These are phyloP conservation scores for Phytophthora pinifolia DNA, from an alignment of 352 stramenopile genomes.

Conservation along the genomic window DNA sequence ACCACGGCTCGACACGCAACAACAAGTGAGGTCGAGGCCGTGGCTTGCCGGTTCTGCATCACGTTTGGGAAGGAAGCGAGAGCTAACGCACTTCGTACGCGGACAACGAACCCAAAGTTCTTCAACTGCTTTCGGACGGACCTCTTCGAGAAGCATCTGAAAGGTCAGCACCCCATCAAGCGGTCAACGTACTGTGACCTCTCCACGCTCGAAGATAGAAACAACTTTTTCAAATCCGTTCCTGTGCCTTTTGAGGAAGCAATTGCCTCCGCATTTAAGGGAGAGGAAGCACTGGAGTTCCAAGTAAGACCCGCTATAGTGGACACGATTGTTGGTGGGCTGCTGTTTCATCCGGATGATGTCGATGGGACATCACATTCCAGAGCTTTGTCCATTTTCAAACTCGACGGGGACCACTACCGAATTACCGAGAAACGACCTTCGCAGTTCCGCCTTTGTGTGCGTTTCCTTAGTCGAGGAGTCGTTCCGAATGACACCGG, in stretches of 20 bases:
- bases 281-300: not conserved
- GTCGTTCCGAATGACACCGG: slow-evolving; percentile 15
- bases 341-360: slow-evolving; percentile 3
- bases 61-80: too few relatives aligned
- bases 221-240: not conserved
- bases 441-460: slow-evolving; percentile 14
- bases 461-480: slow-evolving; percentile 14
- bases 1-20: too few relatives aligned
- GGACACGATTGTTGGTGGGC: not conserved
- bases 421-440: slow-evolving; percentile 11
- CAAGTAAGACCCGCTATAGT: not conserved
- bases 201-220: too few relatives aligned
- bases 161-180: too few relatives aligned
- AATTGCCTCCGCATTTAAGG: not conserved
- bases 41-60: too few relatives aligned
- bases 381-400: not conserved
- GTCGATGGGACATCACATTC: not conserved
- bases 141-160: too few relatives aligned
- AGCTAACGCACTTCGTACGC: too few relatives aligned
- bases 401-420: slow-evolving; percentile 1
- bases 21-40: too few relatives aligned
- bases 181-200: too few relatives aligned
- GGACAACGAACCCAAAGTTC: too few relatives aligned
- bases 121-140: too few relatives aligned
- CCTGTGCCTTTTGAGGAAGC: not conserved